A percentile compares a stretch with the other conserved stretches of the same genome.
These are phyloP conservation scores for Dactylellina haptotyla DNA, from an alignment of 2,329 filamentous ascomycete genomes.

Conservation along the genomic window DNA sequence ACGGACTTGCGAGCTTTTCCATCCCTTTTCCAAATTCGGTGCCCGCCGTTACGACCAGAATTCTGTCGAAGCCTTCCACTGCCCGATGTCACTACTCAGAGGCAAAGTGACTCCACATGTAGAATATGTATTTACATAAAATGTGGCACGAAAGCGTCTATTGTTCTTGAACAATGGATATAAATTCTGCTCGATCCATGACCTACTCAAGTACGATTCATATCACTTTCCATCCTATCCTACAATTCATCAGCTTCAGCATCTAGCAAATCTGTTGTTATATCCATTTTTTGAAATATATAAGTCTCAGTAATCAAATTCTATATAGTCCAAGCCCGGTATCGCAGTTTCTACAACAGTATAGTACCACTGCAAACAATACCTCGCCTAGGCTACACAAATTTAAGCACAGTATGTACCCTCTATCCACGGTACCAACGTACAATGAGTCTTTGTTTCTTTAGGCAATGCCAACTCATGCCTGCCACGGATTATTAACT, in stretches of 20 bases:
- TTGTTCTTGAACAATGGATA: conserved; percentile 48
- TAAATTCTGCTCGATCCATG: conserved; percentile 12
- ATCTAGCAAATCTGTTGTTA: no score
- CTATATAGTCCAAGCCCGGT: no score
- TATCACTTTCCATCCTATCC: no score
- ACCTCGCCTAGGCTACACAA: conserved; percentile 6
- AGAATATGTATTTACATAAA: not conserved
- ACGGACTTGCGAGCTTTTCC: not conserved
- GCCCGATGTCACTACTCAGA: conserved; percentile 10
- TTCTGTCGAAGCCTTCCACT: not conserved
- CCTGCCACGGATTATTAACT: conserved; percentile 14
- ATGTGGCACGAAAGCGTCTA: conserved; percentile 38
- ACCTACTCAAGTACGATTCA: not conserved
- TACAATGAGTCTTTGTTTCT: not conserved
- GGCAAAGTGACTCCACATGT: not conserved
- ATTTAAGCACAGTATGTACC: conserved; percentile 8
- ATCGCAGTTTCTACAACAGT: no score
- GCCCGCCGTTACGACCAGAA: not conserved
- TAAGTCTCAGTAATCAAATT: not conserved
- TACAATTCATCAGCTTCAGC: no score
- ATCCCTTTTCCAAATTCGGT: conserved; percentile 13
- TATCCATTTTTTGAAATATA: no score
- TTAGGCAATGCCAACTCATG: conserved; percentile 24
- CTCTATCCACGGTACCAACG: conserved; percentile 1
- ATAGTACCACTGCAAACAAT: conserved; percentile 7